Evolutionary conservation across 352 stramenopile species (phyloP).

Genomic region (Pythium aquatile): DNA sequence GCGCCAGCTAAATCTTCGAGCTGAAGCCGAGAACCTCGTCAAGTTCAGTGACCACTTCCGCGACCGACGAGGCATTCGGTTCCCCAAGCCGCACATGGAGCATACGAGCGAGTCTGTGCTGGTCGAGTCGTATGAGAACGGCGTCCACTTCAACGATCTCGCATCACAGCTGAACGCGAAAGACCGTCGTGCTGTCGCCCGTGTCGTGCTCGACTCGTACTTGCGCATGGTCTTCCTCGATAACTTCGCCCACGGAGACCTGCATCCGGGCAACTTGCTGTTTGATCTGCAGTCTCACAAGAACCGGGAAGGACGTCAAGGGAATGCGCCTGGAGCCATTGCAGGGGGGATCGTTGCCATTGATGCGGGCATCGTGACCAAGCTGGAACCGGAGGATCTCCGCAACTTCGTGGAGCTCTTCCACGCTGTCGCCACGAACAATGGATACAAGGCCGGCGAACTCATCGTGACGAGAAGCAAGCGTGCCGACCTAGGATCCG

Average conservation of each 20-base stretch:
- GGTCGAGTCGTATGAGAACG: conserved; percentile 90
- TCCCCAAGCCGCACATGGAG: conserved; percentile 70
- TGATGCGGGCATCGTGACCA: conserved; percentile 84
- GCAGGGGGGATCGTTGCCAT: conserved; percentile 63
- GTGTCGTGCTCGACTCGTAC: conserved; percentile 84
- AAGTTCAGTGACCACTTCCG: conserved; percentile 79
- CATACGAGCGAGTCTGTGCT: conserved; percentile 83
- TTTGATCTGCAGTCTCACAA: conserved; percentile 43
- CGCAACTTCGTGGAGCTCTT: conserved; percentile 88
- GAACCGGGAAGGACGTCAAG: conserved; percentile 3
- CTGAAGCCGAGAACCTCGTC: conserved; percentile 88
- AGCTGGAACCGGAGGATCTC: conserved; percentile 70
- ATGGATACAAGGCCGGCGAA: conserved; percentile 77
- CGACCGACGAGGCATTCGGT: conserved; percentile 55
- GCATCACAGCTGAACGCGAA: conserved; percentile 41
- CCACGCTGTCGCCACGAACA: conserved; percentile 71
- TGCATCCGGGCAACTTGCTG: conserved; percentile 93
- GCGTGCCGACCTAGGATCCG: conserved; percentile 32
- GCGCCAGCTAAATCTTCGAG: conserved; percentile 89
- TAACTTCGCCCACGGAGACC: conserved; percentile 93
- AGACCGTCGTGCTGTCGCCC: conserved; percentile 62
- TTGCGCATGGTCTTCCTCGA: conserved; percentile 96
- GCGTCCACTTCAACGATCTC: conserved; percentile 74
- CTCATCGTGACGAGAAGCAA: conserved; percentile 75
- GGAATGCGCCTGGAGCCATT: conserved; percentile 5